A percentile compares a stretch with the other conserved stretches of the same genome.
Conservation (phyloP, 2,329 filamentous ascomycete genomes). For the Ceratocystis alfenasii region DNA sequence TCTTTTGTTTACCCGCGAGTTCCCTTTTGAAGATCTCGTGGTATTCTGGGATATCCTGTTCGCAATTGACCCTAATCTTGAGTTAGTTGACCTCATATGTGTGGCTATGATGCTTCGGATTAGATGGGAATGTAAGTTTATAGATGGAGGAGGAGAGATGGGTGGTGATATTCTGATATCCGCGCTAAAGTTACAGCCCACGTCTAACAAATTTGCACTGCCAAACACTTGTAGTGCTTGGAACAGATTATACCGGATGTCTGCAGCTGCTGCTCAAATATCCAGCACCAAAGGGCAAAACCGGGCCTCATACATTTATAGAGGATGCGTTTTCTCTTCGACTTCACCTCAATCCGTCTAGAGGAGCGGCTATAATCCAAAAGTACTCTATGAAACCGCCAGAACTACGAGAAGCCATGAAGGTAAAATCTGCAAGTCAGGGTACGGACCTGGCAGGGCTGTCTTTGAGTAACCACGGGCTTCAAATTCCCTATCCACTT, state of each 20-base stretch:
- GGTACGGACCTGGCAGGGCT: slow-evolving; percentile 31
- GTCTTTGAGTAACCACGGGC: slow-evolving; percentile 22
- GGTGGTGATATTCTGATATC: neutral
- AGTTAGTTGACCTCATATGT: slow-evolving; percentile 81
- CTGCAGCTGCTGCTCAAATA: slow-evolving; percentile 77
- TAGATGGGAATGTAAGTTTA: slow-evolving; percentile 65
- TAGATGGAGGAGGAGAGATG: too few relatives aligned
- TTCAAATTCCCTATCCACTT: slow-evolving; percentile 29
- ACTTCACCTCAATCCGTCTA: slow-evolving; percentile 49
- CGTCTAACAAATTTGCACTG: slow-evolving; percentile 15
- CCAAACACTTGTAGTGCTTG: slow-evolving; percentile 48
- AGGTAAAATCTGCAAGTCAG: slow-evolving; percentile 5
- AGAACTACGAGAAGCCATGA: slow-evolving; percentile 21
- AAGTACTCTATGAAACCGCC: slow-evolving; percentile 56
- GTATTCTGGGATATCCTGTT: slow-evolving; percentile 86
- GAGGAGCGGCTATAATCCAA: slow-evolving; percentile 53
- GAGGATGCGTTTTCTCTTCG: slow-evolving; percentile 70
- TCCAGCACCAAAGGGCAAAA: slow-evolving; percentile 49
- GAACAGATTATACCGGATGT: slow-evolving; percentile 77
- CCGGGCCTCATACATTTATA: slow-evolving; percentile 67
- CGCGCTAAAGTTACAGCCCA: neutral
- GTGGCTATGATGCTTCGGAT: slow-evolving; percentile 87
- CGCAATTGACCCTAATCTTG: slow-evolving; percentile 66
- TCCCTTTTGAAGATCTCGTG: slow-evolving; percentile 74
- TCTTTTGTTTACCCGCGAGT: slow-evolving; percentile 84